Evolutionary conservation across 73 alveolate species (phyloP), one percentile per base, ranked within the genome.

Genomic region (Paramecium sexaurelia): DNA sequence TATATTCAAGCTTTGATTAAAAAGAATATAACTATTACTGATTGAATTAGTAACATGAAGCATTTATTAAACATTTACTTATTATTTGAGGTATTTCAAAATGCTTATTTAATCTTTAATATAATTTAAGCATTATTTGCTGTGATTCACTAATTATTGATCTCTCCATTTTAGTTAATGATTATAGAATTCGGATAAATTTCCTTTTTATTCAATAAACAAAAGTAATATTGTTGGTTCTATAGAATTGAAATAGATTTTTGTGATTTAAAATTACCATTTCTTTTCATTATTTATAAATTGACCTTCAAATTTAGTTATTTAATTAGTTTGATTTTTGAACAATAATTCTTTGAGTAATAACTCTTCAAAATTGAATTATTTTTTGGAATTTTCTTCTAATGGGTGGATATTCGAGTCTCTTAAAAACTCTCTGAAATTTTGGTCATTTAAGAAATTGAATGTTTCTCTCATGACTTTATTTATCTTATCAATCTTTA

Each of bases 221-320:
- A 73, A 73, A 10, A 73, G 27, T 8, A 73, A n/a, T 17, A 73
- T 39, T 6, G 87, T 73, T 0, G 87, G 87, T 73, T 73, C 87
- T 9, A 73, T 20, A n/a, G 87, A 33, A 33, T 73, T 36, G 10
- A 73, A 33, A 32, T 73, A 73, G 32, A 73, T 39, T 73, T 73
- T 33, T 1, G 87, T 36, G 1, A 73, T 73, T 73, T 27, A 27
- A 15, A 73, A 73, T 39, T 36, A 24, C 57, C 57, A 36, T n/a
- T 27, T 73, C 22, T 73, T 73, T 27, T 73, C 87, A 73, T 39
- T 73, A 2, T 73, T 39, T 33, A 73, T 36, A 73, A 73, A 15
- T 5, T 33, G 13, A 1, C 57, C 55, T 5, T n/a, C 10, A 36
- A 5, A 36, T 17, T 73, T 73, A 0, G 32, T 6, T 3, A 11